A percentile compares a stretch with the other conserved stretches of the same genome.
phyloP scores from a whole-genome alignment of 768 basidiomycete genomes.

The Auriscalpium orientale region DNA sequence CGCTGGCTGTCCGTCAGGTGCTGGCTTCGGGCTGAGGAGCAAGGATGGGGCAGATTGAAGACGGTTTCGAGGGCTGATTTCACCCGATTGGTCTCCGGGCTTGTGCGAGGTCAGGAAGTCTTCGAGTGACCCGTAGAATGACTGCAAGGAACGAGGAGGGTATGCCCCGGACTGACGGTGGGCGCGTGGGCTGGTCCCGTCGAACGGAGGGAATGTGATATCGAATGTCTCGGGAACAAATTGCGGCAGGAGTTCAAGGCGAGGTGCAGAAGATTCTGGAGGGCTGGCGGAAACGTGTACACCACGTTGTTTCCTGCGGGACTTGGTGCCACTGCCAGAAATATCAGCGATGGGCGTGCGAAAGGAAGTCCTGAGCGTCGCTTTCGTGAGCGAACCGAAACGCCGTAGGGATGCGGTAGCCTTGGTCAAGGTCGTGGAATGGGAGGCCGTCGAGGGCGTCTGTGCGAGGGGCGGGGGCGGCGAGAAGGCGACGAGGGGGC shows the following conservation, averaged over 20 bases:
- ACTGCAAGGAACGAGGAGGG: slow-evolving; percentile 13
- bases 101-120: slow-evolving; percentile 14
- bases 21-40: slow-evolving; percentile 6
- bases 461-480: background rate
- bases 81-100: slow-evolving; percentile 4
- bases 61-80: slow-evolving; percentile 8
- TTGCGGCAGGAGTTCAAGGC: slow-evolving; percentile 7
- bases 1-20: background rate
- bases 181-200: slow-evolving; percentile 4
- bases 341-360: slow-evolving; percentile 11
- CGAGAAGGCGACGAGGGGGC: background rate
- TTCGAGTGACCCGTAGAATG: slow-evolving; percentile 16
- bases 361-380: slow-evolving; percentile 13
- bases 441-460: slow-evolving; percentile 6
- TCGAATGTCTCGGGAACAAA: slow-evolving; percentile 13
- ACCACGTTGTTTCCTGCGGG: slow-evolving; percentile 7
- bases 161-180: slow-evolving; percentile 3
- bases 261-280: slow-evolving; percentile 2
- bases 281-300: slow-evolving; percentile 8
- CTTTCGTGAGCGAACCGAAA: slow-evolving; percentile 11
- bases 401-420: slow-evolving; percentile 12
- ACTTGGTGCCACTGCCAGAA: background rate
- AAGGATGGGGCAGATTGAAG: slow-evolving; percentile 13
- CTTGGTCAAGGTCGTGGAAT: slow-evolving; percentile 10
- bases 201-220: slow-evolving; percentile 11